Evolutionary conservation across 2,329 filamentous ascomycete species (phyloP), one percentile per base, ranked within the genome.

Genomic region (Apiospora pterosperma): DNA sequence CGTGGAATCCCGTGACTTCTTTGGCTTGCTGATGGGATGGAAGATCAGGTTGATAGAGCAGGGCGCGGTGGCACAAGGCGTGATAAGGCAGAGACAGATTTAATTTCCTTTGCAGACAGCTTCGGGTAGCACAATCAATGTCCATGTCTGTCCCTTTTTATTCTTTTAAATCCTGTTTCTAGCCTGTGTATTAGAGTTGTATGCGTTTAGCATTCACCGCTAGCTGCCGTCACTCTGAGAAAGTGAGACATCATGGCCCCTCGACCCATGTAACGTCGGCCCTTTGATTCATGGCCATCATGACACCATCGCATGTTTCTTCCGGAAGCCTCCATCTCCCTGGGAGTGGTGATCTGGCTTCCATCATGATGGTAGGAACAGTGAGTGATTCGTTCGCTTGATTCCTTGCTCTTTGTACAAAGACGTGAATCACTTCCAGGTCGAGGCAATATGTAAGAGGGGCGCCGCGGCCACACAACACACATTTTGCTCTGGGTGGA

Each of bases 81-180:
- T 55, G 48, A 55, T 55, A 55, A 34, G 48, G 48, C 48, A 55
- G 48, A 55, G 48, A 55, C 48, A 55, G 8, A 55, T 55, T 55
- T 11, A 34, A 28, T 55, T 55, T 55, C 48, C 48, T 28, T 55
- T 55, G 48, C 48, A 55, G 28, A 8, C 19, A 11, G 48, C 34
- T 28, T 55, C 48, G 48, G 48, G 34, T 55, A 28, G 16, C 48
- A 28, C 28, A 28, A n/a, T 55, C 48, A 16, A 55, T 31, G 12
- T 31, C 12, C 1, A 19, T 55, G 48, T n/a, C 14, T 55, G 48
- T 55, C 48, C 34, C 19, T 28, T 4, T 5, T n/a, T 1, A 10
- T 34, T n/a, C 3, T 55, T 34, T 55, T 55, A n/a, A n/a, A n/a
- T 34, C 19, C 19, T 34, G n/a, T 8, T 55, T n/a, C 48, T n/a